Percentiles rank a stretch among this genome's conserved stretches.
Conservation (phyloP, 257 asterid genomes). For the Petunia axillaris region DNA sequence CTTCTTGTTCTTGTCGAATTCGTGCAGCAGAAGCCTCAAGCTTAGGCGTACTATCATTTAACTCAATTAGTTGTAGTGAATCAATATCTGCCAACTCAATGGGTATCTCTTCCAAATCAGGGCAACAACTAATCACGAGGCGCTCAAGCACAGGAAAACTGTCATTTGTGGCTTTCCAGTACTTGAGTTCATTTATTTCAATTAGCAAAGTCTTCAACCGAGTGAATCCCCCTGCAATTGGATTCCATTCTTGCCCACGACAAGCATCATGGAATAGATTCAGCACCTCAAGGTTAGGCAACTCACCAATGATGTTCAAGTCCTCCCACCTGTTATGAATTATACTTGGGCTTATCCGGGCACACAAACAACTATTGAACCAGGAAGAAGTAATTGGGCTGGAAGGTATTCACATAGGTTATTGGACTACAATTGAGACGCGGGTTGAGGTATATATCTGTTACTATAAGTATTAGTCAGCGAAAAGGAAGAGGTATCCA, state of each 20-base stretch:
- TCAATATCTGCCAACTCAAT: neutral
- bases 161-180: neutral
- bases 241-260: neutral
- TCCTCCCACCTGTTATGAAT: no score
- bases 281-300: slow-evolving; percentile 9
- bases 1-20: slow-evolving; percentile 14
- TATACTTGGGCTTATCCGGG: no score
- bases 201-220: neutral
- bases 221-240: neutral
- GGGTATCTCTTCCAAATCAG: neutral
- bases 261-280: neutral
- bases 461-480: no score
- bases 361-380: no score
- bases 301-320: neutral
- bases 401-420: no score
- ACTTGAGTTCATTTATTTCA: neutral
- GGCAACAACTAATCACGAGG: neutral
- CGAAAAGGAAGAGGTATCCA: no score
- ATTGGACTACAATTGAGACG: no score
- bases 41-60: neutral
- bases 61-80: neutral
- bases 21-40: neutral
- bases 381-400: no score
- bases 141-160: neutral
- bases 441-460: no score